Percentiles rank a stretch among this genome's conserved stretches.
Conservation (phyloP, 2,329 filamentous ascomycete species). For the Curvularia lunata region DNA sequence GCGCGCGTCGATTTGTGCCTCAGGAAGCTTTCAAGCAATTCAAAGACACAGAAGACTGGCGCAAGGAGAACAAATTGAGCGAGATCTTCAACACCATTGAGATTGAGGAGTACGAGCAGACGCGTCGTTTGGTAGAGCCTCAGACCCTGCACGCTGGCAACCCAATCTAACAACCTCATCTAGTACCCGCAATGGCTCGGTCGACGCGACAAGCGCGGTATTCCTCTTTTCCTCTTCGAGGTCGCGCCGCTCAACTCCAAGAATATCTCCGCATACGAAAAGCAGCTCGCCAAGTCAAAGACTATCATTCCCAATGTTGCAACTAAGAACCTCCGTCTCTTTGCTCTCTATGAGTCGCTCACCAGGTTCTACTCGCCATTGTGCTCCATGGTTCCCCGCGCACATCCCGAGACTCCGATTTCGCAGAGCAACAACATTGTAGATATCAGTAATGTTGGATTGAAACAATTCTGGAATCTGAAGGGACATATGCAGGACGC, state of each 20-base stretch:
- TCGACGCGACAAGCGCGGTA: conserved; percentile 85
- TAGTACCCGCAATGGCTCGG: conserved; percentile 96
- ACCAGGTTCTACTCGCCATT: conserved; percentile 86
- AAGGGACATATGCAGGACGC: conserved; percentile 94
- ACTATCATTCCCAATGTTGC: conserved; percentile 68
- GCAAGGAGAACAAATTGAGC: conserved; percentile 77
- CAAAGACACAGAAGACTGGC: conserved; percentile 86
- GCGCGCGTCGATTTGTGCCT: conserved; percentile 80
- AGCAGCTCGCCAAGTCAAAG: conserved; percentile 63
- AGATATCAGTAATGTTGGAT: conserved; percentile 83
- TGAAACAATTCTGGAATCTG: conserved; percentile 96
- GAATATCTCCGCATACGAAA: conserved; percentile 79
- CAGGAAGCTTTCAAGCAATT: conserved; percentile 83
- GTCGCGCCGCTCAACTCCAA: conserved; percentile 83
- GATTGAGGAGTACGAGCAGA: conserved; percentile 80
- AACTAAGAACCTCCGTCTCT: conserved; percentile 80
- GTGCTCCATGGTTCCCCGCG: conserved; percentile 78
- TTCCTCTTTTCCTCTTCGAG: conserved; percentile 90
- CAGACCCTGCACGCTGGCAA: conserved; percentile 7
- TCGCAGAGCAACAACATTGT: conserved; percentile 95
- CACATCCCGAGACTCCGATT: conserved; percentile 80
- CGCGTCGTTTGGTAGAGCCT: conserved; percentile 69
- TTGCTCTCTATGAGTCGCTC: conserved; percentile 92
- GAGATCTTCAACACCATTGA: conserved; percentile 87
- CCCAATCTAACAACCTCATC: conserved; percentile 29